These are phyloP conservation scores for Aspergillus hortae DNA, from an alignment of 2,329 filamentous ascomycete genomes.

Conservation along the genomic window DNA sequence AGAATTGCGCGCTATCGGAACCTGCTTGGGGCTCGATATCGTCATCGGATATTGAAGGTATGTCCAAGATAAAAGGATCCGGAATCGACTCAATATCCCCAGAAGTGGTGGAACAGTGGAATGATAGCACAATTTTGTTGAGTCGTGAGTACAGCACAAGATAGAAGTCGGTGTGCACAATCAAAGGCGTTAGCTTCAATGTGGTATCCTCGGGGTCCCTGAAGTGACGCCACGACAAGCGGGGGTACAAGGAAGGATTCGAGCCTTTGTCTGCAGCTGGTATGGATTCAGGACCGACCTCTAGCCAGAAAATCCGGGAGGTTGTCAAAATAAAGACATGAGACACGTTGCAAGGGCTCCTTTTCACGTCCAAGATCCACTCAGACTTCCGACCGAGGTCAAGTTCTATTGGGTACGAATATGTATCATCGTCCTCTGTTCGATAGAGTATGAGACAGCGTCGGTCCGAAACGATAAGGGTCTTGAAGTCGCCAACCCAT, in stretches of 20 bases:
- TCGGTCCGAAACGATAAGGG: constrained; percentile 53
- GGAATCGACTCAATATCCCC: constrained; percentile 21
- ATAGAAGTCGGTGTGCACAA: constrained; percentile 31
- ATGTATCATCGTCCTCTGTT: constrained; percentile 21
- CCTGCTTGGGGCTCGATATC: constrained; percentile 7
- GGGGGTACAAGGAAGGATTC: constrained; percentile 31
- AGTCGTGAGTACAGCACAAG: constrained; percentile 40
- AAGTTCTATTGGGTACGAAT: constrained; percentile 33
- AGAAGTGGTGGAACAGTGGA: constrained; percentile 26
- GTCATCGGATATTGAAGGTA: constrained; percentile 18
- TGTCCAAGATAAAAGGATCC: constrained; percentile 33
- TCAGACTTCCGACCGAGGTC: constrained; percentile 35
- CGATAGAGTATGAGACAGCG: constrained; percentile 37
- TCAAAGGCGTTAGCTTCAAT: constrained; percentile 38
- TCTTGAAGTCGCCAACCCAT: constrained; percentile 37
- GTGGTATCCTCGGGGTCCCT: constrained; percentile 52
- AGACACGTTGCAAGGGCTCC: constrained; percentile 38
- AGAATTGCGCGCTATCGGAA: constrained; percentile 18
- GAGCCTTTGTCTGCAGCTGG: constrained; percentile 13
- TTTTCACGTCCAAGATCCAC: constrained; percentile 55
- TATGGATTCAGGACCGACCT: constrained; percentile 31
- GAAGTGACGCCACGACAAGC: constrained; percentile 53
- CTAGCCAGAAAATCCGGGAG: constrained; percentile 46
- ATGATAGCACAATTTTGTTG: constrained; percentile 29
- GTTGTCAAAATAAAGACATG: constrained; percentile 55